Evolutionary conservation across 164 flowering plant genomes (phyloP).

Genomic region (Stephania japonica): DNA sequence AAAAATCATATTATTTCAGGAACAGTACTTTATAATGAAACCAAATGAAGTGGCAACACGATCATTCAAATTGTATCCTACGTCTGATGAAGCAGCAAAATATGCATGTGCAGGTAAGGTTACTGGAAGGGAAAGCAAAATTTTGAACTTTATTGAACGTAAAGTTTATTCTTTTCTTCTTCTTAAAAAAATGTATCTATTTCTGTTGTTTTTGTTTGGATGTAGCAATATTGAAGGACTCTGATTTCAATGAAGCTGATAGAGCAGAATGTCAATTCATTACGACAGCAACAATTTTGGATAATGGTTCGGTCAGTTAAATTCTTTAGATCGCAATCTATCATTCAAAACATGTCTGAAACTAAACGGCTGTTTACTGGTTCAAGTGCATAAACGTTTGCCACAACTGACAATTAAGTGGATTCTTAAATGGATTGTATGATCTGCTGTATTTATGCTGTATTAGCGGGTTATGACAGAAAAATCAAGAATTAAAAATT

Average conservation of each 20-base stretch:
- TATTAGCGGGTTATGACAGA: neutral
- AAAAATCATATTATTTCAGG: slow-evolving; percentile 38
- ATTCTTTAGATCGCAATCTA: neutral
- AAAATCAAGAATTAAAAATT: too few relatives aligned
- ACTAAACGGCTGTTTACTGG: neutral
- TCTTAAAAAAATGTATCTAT: neutral
- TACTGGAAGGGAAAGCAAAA: slow-evolving; percentile 1
- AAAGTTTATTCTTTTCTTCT: neutral
- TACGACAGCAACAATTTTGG: slow-evolving; percentile 74
- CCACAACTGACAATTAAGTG: neutral
- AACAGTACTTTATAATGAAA: slow-evolving; percentile 81
- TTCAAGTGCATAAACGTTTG: neutral
- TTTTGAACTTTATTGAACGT: neutral
- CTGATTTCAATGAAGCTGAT: slow-evolving; percentile 77
- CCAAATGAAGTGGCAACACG: slow-evolving; percentile 50
- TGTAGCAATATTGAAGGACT: slow-evolving; percentile 93
- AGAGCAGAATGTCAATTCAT: slow-evolving; percentile 92
- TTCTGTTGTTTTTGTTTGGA: slow-evolving; percentile 16
- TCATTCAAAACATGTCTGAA: neutral
- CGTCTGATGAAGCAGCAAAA: slow-evolving; percentile 73
- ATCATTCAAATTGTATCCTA: slow-evolving; percentile 62
- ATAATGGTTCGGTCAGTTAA: slow-evolving; percentile 45
- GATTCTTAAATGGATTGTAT: neutral
- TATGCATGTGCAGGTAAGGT: slow-evolving; percentile 63
- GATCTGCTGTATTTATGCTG: neutral